Base-by-base conservation (phyloP, 257 asterid species). In the Przewalskia tangutica region DNA sequence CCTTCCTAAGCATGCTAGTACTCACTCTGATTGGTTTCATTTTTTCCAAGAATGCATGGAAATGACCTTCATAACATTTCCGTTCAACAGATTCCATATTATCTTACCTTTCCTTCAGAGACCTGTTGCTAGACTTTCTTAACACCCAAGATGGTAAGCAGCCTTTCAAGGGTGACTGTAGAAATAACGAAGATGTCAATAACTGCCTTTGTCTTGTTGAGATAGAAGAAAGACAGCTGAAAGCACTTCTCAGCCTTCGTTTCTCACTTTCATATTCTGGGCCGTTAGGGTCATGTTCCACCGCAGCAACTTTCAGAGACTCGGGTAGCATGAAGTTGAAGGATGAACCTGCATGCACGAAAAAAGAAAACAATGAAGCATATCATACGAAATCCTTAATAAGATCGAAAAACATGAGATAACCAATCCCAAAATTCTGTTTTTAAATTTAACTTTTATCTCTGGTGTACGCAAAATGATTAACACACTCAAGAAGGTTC, bases 311-410 rank as follows among this genome's bases (percentile, higher is more conserved):
- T 86, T 88, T 93, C 9, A 95, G 92, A 82, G 93, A 91, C 87
- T 95, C 95, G 0, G 98, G 98, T 48, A 95, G 81, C 64, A 90
- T 85, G 64, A 88, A 95, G 90, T 86, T 93, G 90, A 93, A 95
- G 46, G 90, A 80, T 27, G 92, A 92, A 89, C 98, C 98, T 95
- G 18, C 13, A 44, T 14, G 36, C 42, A 27, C 9, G 20, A 6
- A 55, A 48, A 53, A 27, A 2, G 1, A 18, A 36, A 9, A 8
- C 38, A 51, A 17, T 42, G 56, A 11, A 50, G 59, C 11, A 44
- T n/a, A 80, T 23, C 70, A 59, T 46, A 42, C 16, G 2, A 44
- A 32, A 42, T 71, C 59, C 59, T 71, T 44, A 71, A 18, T 20
- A 44, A 18, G 18, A 1, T 70, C 3, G 55, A 42, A 42, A 70